Evolutionary conservation across 208 protist species (phyloP).

Genomic region (Novymonas esmeraldas): DNA sequence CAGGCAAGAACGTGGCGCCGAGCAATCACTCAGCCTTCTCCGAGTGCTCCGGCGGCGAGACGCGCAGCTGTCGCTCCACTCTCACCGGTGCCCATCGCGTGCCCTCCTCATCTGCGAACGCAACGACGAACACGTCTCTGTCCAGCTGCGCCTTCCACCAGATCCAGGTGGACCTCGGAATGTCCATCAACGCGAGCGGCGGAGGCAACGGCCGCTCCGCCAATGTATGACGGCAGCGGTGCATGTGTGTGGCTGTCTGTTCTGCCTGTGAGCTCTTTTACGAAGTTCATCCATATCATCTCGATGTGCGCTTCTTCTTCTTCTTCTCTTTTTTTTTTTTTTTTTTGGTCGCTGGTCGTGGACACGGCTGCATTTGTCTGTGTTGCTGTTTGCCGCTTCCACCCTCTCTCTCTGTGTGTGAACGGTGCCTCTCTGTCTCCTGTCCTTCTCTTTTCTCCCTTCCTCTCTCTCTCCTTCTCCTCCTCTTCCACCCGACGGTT

Average conservation of each 20-base stretch:
- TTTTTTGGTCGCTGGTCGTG: background rate
- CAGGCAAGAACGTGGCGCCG: conserved; percentile 62
- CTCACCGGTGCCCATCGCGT: conserved; percentile 39
- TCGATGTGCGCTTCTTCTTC: background rate
- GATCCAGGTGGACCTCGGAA: conserved; percentile 20
- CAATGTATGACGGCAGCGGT: background rate
- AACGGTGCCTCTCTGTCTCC: too few species aligned
- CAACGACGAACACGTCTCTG: conserved; percentile 55
- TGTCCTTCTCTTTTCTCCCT: background rate
- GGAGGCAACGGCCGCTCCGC: conserved; percentile 10
- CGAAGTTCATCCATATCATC: background rate
- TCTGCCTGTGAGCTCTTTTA: background rate
- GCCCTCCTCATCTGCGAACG: conserved; percentile 44
- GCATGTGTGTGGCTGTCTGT: conserved; percentile 6
- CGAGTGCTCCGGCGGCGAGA: conserved; percentile 86
- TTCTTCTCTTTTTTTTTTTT: background rate
- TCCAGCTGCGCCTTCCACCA: conserved; percentile 37
- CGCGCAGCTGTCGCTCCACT: conserved; percentile 66
- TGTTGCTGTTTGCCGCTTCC: background rate
- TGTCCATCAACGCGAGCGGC: conserved; percentile 13
- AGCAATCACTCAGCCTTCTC: conserved; percentile 85
- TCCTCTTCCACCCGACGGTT: background rate
- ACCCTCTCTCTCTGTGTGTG: background rate
- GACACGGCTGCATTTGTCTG: background rate
- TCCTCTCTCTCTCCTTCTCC: conserved; percentile 4